phyloP scores from a whole-genome alignment of 2,329 filamentous ascomycete genomes.

The Calonectria pseudoreteaudii region DNA sequence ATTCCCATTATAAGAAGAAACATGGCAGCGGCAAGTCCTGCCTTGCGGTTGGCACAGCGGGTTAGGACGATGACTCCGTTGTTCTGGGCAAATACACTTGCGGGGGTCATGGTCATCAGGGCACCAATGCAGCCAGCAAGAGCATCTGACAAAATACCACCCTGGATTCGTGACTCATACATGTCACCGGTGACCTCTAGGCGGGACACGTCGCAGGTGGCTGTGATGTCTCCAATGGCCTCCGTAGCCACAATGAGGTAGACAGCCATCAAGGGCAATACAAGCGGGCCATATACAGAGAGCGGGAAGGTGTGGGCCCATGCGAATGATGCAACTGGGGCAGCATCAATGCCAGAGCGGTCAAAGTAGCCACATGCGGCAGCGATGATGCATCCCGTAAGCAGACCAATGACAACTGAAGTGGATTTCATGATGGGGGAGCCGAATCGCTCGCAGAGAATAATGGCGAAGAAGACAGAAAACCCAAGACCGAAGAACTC shows the following conservation, averaged over 20 bases:
- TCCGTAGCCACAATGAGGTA: conserved; percentile 83
- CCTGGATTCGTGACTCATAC: conserved; percentile 83
- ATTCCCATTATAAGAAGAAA: conserved; percentile 86
- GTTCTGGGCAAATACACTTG: conserved; percentile 86
- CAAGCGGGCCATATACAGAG: conserved; percentile 77
- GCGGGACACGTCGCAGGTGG: conserved; percentile 83
- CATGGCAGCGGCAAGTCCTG: conserved; percentile 81
- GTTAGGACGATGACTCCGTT: conserved; percentile 88
- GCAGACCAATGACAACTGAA: conserved; percentile 79
- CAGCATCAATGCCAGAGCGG: conserved; percentile 75
- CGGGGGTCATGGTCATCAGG: conserved; percentile 83
- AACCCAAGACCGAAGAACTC: conserved; percentile 85
- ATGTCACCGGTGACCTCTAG: conserved; percentile 78
- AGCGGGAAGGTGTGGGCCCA: conserved; percentile 85
- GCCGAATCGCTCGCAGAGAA: conserved; percentile 84
- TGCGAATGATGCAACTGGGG: conserved; percentile 79
- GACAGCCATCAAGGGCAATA: conserved; percentile 77
- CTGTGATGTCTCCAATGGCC: conserved; percentile 83
- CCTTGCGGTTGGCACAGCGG: conserved; percentile 82
- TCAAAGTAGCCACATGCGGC: conserved; percentile 84
- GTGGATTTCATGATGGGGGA: conserved; percentile 87
- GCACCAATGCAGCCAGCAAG: conserved; percentile 80
- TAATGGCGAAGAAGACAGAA: conserved; percentile 82
- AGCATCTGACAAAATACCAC: conserved; percentile 82
- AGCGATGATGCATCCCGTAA: conserved; percentile 82